Percentiles rank a stretch among this genome's conserved stretches.
phyloP scores from a whole-genome alignment of 148 eudicot genomes.

The Silene uniflora region DNA sequence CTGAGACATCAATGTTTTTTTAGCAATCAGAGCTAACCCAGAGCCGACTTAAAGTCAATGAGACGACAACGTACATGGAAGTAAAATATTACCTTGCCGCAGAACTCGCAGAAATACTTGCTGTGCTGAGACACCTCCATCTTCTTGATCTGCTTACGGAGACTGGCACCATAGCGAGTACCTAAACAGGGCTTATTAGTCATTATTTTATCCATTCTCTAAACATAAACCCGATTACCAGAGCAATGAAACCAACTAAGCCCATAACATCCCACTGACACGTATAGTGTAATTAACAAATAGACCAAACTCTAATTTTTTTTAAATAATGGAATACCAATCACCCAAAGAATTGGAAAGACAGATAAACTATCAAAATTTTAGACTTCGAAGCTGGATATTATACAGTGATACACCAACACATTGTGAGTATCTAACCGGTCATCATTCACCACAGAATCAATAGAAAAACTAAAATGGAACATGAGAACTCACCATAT shows the following conservation, averaged over 20 bases:
- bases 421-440: background rate
- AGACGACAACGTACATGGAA: background rate
- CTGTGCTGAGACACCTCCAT: constrained; percentile 96
- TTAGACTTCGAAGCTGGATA: background rate
- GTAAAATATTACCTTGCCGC: constrained; percentile 60
- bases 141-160: constrained; percentile 93
- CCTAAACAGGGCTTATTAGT: constrained; percentile 36
- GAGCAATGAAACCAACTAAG: background rate
- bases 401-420: background rate
- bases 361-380: background rate
- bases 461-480: background rate
- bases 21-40: background rate
- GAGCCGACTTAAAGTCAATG: background rate
- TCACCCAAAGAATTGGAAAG: background rate
- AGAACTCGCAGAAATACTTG: constrained; percentile 95
- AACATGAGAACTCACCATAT: constrained; percentile 40
- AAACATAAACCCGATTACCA: background rate
- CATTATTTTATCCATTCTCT: background rate
- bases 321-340: background rate
- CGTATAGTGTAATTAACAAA: background rate
- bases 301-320: background rate
- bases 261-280: constrained; percentile 31
- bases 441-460: background rate
- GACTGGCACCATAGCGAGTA: constrained; percentile 95
- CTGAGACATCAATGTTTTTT: constrained; percentile 30